Evolutionary conservation across 75 land plant genomes (phyloP).

Genomic region (Cunninghamia lanceolata): DNA sequence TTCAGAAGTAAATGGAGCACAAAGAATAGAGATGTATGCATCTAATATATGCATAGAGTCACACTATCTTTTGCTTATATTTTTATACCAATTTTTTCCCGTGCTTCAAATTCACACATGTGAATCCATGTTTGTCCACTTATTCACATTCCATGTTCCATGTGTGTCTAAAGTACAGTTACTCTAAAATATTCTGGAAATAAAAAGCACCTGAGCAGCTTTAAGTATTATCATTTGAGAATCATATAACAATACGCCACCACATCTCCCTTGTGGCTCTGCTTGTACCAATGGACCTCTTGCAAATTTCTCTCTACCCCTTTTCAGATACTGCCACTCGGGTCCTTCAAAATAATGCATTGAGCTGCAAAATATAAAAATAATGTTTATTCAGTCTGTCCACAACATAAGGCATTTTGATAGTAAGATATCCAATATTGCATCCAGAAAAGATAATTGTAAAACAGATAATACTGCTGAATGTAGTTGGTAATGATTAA

Average conservation of each 20-base stretch:
- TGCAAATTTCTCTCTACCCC: conserved; percentile 93
- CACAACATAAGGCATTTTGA: background rate
- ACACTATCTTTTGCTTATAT: background rate
- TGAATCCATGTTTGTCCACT: background rate
- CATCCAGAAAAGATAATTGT: background rate
- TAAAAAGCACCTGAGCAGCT: conserved; percentile 74
- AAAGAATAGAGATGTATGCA: background rate
- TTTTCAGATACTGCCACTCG: conserved; percentile 85
- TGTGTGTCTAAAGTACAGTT: background rate
- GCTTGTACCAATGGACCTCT: conserved; percentile 84
- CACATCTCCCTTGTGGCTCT: conserved; percentile 93
- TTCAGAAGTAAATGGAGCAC: background rate
- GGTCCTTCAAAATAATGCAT: conserved; percentile 99
- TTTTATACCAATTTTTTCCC: background rate
- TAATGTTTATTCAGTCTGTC: background rate
- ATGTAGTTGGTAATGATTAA: too few species aligned
- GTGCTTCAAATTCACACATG: background rate
- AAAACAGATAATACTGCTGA: background rate
- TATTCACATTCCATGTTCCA: background rate
- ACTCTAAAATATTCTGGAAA: background rate
- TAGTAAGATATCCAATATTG: background rate
- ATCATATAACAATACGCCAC: conserved; percentile 75
- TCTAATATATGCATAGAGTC: background rate
- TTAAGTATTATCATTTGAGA: conserved; percentile 91
- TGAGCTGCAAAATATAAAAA: conserved; percentile 54